Conservation (phyloP, 352 stramenopile genomes). For the Phytopythium litorale region DNA sequence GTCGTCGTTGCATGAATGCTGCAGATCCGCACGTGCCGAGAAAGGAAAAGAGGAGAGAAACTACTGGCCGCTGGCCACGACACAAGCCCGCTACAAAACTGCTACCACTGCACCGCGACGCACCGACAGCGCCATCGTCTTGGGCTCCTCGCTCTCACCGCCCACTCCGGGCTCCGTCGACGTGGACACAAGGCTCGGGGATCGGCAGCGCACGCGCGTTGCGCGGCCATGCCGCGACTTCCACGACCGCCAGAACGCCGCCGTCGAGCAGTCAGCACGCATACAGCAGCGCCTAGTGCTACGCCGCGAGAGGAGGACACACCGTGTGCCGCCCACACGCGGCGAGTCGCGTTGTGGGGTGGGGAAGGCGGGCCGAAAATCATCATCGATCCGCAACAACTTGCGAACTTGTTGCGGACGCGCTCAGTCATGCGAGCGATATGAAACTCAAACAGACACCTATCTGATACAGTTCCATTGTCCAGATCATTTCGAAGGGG, state of each 20-base stretch:
- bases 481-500: too few species aligned
- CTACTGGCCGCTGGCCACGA: too few species aligned
- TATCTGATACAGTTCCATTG: too few species aligned
- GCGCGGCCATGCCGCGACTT: neutral
- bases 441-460: too few species aligned
- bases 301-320: neutral
- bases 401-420: too few species aligned
- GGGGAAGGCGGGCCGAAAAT: neutral
- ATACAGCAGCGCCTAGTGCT: neutral
- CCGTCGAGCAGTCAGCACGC: neutral
- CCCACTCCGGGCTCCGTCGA: neutral
- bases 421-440: too few species aligned
- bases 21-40: too few species aligned
- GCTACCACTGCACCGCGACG: neutral
- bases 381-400: too few species aligned
- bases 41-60: too few species aligned
- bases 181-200: conserved; percentile 3
- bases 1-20: too few species aligned
- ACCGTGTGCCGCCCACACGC: conserved; percentile 23
- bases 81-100: too few species aligned
- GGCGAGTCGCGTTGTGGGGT: conserved; percentile 4
- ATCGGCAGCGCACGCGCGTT: conserved; percentile 1
- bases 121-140: conserved; percentile 9
- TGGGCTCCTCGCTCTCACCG: neutral
- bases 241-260: conserved; percentile 6